Evolutionary conservation across 495 filamentous ascomycete species (phyloP), one percentile per base, ranked within the genome.

Genomic region (Aspergillus hancockii): DNA sequence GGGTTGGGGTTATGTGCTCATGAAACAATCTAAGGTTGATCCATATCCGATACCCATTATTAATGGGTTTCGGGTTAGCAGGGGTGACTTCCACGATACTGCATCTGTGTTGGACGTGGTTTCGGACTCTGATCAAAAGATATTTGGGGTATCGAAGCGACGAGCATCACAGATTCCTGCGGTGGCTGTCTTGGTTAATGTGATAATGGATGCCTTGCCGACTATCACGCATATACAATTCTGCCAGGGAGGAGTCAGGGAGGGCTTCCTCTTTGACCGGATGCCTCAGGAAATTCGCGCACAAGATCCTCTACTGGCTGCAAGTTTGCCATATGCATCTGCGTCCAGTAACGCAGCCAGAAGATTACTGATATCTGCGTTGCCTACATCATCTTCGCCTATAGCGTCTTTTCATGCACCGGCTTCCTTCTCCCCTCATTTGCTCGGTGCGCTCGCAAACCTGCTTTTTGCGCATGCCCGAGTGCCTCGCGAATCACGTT

Each of bases 41-140:
- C 90, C 90, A 0, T 96, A 96, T 65, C 92, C 92, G 0, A 88
- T 96, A 12, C 87, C 90, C 0, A 82, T 88, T 25, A 87, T 95
- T 73, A 92, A 93, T 40, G 86, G 91, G 10, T 95, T 91, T 65
- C 80, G 78, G 14, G 88, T 85, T 0, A 65, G 71, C 1, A 81
- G 80, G n/a, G 61, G 76, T 12, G 72, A 78, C 14, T 95, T 95
- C 63, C 70, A 76, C 49, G 74, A 83, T 59, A 87, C 84, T 6
- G 72, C 71, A 19, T 66, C 77, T 19, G 84, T 91, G 70, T 71
- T 86, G 34, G 66, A 67, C 8, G 74, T 72, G 28, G 80, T 79
- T n/a, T 52, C 63, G 8, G 70, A 63, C 0, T 60, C 71, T 14
- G 66, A 73, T 9, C 62, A 59, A 1, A 68, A 67, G 13, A 88